Evolutionary conservation across 164 flowering plant genomes (phyloP), one percentile per base, ranked within the genome.

Genomic region (Chimonanthus salicifolius): DNA sequence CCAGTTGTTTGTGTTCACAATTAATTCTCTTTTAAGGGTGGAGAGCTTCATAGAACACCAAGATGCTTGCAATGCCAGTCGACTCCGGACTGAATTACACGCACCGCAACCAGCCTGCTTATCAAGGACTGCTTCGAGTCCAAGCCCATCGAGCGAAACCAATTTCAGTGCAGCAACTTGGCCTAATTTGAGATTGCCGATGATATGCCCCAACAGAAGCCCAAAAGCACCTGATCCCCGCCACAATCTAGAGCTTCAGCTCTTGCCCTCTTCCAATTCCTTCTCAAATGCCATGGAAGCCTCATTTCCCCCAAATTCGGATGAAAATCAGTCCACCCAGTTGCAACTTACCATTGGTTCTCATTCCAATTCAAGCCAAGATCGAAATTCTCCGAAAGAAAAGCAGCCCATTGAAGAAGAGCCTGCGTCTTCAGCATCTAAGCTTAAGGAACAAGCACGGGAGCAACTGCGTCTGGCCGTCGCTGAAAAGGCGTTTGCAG

Each of bases 21-120:
- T 33, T 33, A 33, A 33, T 33, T 33, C 33, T 33, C 33, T 33
- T 33, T 43, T 15, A 70, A 94, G 98, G 77, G 98, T 92, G 71
- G 98, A 94, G 79, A 94, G 98, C 73, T 94, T 94, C 86, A 94
- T 94, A 1, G 98, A 94, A 69, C 98, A 94, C 72, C 97, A 94
- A 84, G 98, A 94, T 54, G 85, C 96, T 51, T 94, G 98, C 81
- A 88, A 78, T 71, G 81, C 85, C 70, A 87, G 90, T 2, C 87
- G 85, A 0, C 68, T 81, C n/a, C 82, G 85, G 20, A 72, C 88
- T 2, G 90, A 89, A 18, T 49, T 80, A 45, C 84, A 69, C 81
- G 80, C 76, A 47, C 79, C 70, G 51, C 89, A 79, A 49, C 79
- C 89, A 3, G 85, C 86, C 18, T 88, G 92, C 78, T 71, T 88